phyloP scores from a whole-genome alignment of 2,329 filamentous ascomycete species.

The Trichoderma sp. region DNA sequence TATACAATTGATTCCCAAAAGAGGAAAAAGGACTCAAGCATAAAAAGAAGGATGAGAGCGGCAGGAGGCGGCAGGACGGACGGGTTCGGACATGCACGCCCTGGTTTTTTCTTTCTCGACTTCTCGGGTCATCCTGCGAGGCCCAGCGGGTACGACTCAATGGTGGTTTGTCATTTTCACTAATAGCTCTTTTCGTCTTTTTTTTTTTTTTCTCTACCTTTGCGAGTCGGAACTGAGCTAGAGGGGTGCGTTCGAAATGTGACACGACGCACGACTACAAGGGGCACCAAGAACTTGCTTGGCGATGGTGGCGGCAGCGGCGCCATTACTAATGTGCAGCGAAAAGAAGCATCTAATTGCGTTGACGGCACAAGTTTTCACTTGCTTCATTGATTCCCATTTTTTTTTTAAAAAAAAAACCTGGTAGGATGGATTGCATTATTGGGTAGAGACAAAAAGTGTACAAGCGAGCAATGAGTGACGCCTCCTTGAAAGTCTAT shows the following conservation, averaged over 20 bases:
- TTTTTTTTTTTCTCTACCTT: neutral
- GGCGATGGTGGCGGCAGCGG: neutral
- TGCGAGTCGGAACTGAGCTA: neutral
- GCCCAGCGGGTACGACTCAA: neutral
- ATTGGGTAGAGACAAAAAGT: neutral
- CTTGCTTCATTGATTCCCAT: neutral
- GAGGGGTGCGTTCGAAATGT: neutral
- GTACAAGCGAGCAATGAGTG: neutral
- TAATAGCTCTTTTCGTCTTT: neutral
- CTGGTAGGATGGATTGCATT: neutral
- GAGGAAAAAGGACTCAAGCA: neutral
- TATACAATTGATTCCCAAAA: neutral
- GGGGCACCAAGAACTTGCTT: neutral
- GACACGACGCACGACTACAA: no score
- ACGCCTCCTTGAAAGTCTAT: no score
- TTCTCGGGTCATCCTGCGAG: neutral
- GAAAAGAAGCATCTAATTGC: neutral
- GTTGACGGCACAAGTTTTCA: neutral
- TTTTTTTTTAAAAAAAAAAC: neutral
- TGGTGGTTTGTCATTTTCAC: neutral
- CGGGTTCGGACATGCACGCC: neutral
- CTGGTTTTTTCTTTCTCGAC: neutral
- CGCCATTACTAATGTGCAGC: neutral
- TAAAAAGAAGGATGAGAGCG: neutral
- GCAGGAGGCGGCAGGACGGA: neutral